These are phyloP conservation scores for Termitomyces sp. DNA, from an alignment of 1,284 basidiomycete genomes.

Conservation along the genomic window DNA sequence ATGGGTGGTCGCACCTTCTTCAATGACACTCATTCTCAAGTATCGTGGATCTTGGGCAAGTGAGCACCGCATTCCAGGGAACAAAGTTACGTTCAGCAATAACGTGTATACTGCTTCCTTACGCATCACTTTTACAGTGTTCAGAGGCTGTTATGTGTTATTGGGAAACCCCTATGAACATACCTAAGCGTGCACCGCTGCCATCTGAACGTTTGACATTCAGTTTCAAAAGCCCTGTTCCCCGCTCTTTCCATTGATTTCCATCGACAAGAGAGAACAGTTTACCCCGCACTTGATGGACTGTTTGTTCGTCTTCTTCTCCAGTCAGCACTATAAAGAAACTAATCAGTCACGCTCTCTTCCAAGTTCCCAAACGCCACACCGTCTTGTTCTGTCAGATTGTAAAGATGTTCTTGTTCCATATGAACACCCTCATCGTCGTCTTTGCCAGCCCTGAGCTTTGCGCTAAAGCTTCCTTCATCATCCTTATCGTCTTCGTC, in stretches of 20 bases:
- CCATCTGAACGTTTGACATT: slow-evolving; percentile 72
- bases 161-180: slow-evolving; percentile 19
- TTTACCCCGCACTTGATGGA: slow-evolving; percentile 83
- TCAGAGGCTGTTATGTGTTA: background rate
- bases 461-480: slow-evolving; percentile 53
- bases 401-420: slow-evolving; percentile 36
- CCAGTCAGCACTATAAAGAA: slow-evolving; percentile 70
- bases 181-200: slow-evolving; percentile 71
- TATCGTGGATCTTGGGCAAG: slow-evolving; percentile 78
- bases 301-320: slow-evolving; percentile 87
- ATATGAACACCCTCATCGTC: slow-evolving; percentile 49
- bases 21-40: slow-evolving; percentile 73
- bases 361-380: slow-evolving; percentile 21
- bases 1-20: slow-evolving; percentile 58
- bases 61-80: slow-evolving; percentile 79
- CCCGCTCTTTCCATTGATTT: slow-evolving; percentile 83
- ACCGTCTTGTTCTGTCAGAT: slow-evolving; percentile 70
- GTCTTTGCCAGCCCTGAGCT: slow-evolving; percentile 51
- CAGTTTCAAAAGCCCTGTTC: slow-evolving; percentile 77
- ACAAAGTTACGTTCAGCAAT: slow-evolving; percentile 82
- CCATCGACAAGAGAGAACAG: slow-evolving; percentile 67
- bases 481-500: slow-evolving; percentile 39
- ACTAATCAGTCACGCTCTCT: background rate
- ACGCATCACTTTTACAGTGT: slow-evolving; percentile 74
- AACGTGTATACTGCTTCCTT: slow-evolving; percentile 88